A percentile compares a stretch with the other conserved stretches of the same genome.
Evolutionary conservation across 2,329 filamentous ascomycete species (phyloP).

Genomic region (Amylocarpus encephaloides): DNA sequence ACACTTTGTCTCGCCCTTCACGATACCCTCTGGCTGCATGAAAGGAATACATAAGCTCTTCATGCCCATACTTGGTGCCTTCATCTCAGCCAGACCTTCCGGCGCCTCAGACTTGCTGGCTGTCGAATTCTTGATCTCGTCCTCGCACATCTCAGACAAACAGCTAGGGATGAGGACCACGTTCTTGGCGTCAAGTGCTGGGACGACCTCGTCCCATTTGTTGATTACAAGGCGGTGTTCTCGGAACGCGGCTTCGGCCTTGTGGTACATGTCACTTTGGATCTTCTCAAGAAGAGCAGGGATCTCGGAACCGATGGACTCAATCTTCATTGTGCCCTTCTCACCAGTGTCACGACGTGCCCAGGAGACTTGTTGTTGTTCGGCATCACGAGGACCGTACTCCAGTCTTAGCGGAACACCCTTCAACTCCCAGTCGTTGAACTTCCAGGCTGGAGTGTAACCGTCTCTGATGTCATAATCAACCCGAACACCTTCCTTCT

Average conservation of each 20-base stretch:
- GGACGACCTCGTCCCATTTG: constrained; percentile 87
- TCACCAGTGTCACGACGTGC: constrained; percentile 82
- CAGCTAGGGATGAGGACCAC: constrained; percentile 90
- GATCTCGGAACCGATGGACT: constrained; percentile 65
- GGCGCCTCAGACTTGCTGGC: constrained; percentile 62
- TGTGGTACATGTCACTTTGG: constrained; percentile 71
- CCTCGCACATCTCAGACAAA: constrained; percentile 74
- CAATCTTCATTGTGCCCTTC: constrained; percentile 73
- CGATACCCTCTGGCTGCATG: constrained; percentile 76
- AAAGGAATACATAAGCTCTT: constrained; percentile 76
- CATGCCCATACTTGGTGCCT: constrained; percentile 68
- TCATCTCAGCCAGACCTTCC: constrained; percentile 32
- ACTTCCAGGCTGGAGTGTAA: constrained; percentile 94
- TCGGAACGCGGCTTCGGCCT: constrained; percentile 69
- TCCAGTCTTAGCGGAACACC: constrained; percentile 91
- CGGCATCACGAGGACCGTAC: constrained; percentile 90
- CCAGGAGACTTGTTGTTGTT: constrained; percentile 75
- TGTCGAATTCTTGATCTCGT: constrained; percentile 89
- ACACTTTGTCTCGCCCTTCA: constrained; percentile 80
- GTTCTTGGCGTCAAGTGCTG: constrained; percentile 85
- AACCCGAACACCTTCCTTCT: constrained; percentile 66
- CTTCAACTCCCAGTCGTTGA: constrained; percentile 97
- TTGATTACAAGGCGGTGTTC: constrained; percentile 75
- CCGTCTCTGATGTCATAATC: constrained; percentile 82
- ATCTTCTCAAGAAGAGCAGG: constrained; percentile 83